phyloP scores from a whole-genome alignment of 345 rosid species.

The Melastoma malabathricum region DNA sequence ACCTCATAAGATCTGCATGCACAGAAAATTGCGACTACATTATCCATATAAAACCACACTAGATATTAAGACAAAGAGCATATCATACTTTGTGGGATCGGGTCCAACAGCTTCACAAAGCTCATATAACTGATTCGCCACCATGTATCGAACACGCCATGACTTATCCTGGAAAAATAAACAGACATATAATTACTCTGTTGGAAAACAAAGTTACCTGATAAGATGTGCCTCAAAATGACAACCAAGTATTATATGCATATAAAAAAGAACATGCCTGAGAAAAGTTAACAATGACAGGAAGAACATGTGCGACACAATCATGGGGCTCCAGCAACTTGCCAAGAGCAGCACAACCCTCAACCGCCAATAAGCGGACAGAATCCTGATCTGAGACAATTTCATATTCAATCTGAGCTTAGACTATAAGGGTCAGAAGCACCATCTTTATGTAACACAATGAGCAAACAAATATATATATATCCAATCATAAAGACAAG shows the following conservation, averaged over 20 bases:
- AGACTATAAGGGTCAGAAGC: too few relatives aligned
- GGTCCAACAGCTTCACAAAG: constrained; percentile 96
- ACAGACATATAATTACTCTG: not conserved
- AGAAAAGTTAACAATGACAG: constrained; percentile 86
- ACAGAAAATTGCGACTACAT: too few relatives aligned
- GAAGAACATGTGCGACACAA: constrained; percentile 77
- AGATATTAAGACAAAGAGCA: too few relatives aligned
- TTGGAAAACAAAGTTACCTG: too few relatives aligned
- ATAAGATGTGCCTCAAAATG: not conserved
- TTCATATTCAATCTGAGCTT: too few relatives aligned
- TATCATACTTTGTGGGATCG: constrained; percentile 69
- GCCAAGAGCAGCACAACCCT: constrained; percentile 95
- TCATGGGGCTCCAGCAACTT: constrained; percentile 91
- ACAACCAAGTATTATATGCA: not conserved
- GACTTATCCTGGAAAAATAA: constrained; percentile 61
- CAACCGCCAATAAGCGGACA: constrained; percentile 86
- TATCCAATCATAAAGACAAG: not conserved
- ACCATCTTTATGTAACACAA: not conserved
- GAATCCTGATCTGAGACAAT: constrained; percentile 78
- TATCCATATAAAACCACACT: too few relatives aligned
- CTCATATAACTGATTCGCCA: constrained; percentile 91
- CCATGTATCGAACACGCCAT: constrained; percentile 98
- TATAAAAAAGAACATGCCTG: constrained; percentile 33
- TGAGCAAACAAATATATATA: too few relatives aligned
- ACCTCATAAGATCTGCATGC: too few relatives aligned